Evolutionary conservation across 148 eudicot genomes (phyloP), one percentile per base, ranked within the genome.

Genomic region (Nyssa sinensis): DNA sequence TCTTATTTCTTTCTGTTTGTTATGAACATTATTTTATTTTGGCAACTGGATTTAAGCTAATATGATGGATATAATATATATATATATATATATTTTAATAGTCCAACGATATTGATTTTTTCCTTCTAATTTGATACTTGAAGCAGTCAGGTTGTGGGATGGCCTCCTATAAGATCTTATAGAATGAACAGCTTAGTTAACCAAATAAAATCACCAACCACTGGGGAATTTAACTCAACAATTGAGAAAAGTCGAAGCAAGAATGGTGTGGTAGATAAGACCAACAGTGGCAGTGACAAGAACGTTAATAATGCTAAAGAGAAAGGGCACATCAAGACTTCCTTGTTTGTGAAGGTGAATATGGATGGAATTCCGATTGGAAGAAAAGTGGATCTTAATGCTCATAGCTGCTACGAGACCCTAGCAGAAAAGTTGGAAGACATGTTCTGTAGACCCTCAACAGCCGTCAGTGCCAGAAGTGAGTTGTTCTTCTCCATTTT

Each of bases 81-180:
- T 33, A 70, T 70, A 8, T 7, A n/a, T 30, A 21, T 27, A n/a
- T 31, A 32, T 29, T 13, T 53, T 58, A 29, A 31, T 33, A 32
- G 4, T 23, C 31, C 33, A 23, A 34, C 7, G 35, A 9, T 2
- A 12, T n/a, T 31, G 19, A 17, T 17, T 39, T 34, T n/a, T 13
- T n/a, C 65, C 34, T 71, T 34, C 21, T 32, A 58, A 37, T 69
- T 57, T 64, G 31, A 76, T 33, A 25, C 25, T 23, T 77, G 63
- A 76, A 85, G 87, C 88, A 87, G 92, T 75, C 98, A 91, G 83
- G 95, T 86, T 62, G 98, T 94, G 61, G 98, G 98, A 82, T 94
- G 98, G 98, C 98, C 98, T 70, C 98, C 98, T 23, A 71, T 94
- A 75, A 81, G 90, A 76, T 79, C 93, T 68, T 81, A 90, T 74